Base-by-base conservation (phyloP, 2,329 filamentous ascomycete species). In the Gyromitra esculenta region DNA sequence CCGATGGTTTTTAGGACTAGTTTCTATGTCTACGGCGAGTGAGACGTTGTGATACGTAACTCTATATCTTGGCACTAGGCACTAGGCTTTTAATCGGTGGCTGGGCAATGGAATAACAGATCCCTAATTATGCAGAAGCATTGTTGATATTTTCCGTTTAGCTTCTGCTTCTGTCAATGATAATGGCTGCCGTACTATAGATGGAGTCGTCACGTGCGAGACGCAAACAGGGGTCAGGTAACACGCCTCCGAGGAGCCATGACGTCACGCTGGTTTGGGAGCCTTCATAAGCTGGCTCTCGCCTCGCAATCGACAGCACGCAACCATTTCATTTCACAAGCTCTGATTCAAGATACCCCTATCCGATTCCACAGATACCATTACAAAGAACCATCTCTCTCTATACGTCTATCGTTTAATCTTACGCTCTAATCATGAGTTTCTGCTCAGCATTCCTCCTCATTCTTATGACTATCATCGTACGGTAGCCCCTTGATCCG, bases 401-500 rank as follows among this genome's bases (percentile, higher is more conserved):
- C 65, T 18, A 59, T 18, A 57, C 1, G 37, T 48, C n/a, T 39
- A 21, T 50, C 25, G 8, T 48, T 13, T 18, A 54, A 18, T 31
- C 43, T 35, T 54, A 54, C 35, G 6, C 59, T 41, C 37, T 39
- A 69, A 64, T 9, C 9, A 78, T 78, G 77, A 75, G 77, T 5
- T 45, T 65, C 65, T 45, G 56, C 63, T 78, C 77, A 18, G 62
- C 71, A 8, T 50, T 77, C 35, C 71, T 78, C 35, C 67, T 78
- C 11, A n/a, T 78, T 35, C 1, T 78, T 5, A 66, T 78, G 11
- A 78, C 77, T 6, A 56, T 78, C 50, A 62, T 78, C 41, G 77
- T 78, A 73, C 13, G 31, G 37, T 48, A 43, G 11, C 48, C 62
- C 54, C 31, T 45, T 39, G 11, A 25, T 35, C 15, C 18, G 1